Base-by-base conservation (phyloP, 345 rosid genomes). In the Bruguiera gymnorhiza region DNA sequence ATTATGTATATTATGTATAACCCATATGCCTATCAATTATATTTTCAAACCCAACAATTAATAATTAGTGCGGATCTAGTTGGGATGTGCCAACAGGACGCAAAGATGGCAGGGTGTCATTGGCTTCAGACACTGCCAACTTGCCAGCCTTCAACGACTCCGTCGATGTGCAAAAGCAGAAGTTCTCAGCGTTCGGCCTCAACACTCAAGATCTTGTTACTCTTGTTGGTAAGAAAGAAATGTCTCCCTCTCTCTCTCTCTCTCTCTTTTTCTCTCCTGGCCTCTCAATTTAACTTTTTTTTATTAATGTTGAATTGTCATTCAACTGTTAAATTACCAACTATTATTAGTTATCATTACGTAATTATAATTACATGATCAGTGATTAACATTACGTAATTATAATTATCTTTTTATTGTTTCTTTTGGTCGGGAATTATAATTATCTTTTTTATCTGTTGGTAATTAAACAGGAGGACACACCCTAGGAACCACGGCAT, bases 131-230 rank as follows among this genome's bases (percentile, higher is more conserved):
- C 36, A 60, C 29, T 58, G 32, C 75, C 77, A 0, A 87, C 85
- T 32, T 90, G 87, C 78, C 82, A 81, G 30, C 89, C 85, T 39
- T 76, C 80, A 55, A 86, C 85, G 5, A 87, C 86, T 75, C 85
- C 79, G 74, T 81, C 85, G 19, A 73, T 57, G 63, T 65, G 55
- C 63, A 86, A 52, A 81, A 80, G 51, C 64, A 69, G 23, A 85
- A 86, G 77, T 91, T 87, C 78, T 8, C 69, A 46, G 84, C 85
- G 10, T 77, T 54, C 71, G 85, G 85, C 62, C 78, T 91, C 60
- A 78, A 76, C 60, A 72, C 80, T 8, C 76, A 83, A 58, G 95
- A 89, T 74, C 77, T 91, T 80, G 83, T 74, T 21, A 85, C 97
- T 6, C 91, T 91, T 34, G 75, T 89, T 39, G 92, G 97, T 87